Base-by-base conservation (phyloP, 371 early-diverging fungal genomes). In the Batkoa obscura region DNA sequence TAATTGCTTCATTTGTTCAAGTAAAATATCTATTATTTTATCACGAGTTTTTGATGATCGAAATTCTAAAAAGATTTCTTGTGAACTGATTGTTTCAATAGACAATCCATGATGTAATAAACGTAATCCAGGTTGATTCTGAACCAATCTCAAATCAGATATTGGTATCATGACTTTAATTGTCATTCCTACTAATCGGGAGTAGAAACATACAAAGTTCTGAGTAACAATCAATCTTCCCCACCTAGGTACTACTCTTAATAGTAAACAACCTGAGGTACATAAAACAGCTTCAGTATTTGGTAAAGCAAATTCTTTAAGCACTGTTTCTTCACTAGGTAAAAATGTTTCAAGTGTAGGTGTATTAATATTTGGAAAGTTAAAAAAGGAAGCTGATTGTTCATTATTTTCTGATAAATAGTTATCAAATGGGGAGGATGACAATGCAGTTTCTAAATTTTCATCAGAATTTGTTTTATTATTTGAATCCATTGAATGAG, bases 11-110 rank as follows among this genome's bases (percentile, higher is more conserved):
- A 45, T 17, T 17, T 39, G 38, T 13, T 53, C 34, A 10, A 9
- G 15, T 5, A 53, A 32, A 9, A 53, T 17, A 30, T 35, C 15
- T 10, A 53, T 2, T 3, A 39, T 39, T 13, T 17, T 35, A 38
- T 53, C 53, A 9, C 53, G 17, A 23, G 39, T 15, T 23, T 53
- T 53, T 35, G 62, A 52, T 1, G 72, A 62, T 13, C 66, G 64
- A 43, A 75, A 76, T 45, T 76, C 77, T 41, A 76, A 69, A 37
- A 67, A 66, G 31, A 69, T 60, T 47, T 74, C 72, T n/a, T 66
- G 60, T 38, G 68, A 62, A 32, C 61, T 64, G 50, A 60, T 65
- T 17, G 71, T 72, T 31, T 60, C 48, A 17, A 74, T 43, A 9
- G 60, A 59, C 32, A 74, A 46, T 31, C 72, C 73, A 43, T 73